Conservation (phyloP, 2,329 filamentous ascomycete species). For the Fusarium kyushuense region DNA sequence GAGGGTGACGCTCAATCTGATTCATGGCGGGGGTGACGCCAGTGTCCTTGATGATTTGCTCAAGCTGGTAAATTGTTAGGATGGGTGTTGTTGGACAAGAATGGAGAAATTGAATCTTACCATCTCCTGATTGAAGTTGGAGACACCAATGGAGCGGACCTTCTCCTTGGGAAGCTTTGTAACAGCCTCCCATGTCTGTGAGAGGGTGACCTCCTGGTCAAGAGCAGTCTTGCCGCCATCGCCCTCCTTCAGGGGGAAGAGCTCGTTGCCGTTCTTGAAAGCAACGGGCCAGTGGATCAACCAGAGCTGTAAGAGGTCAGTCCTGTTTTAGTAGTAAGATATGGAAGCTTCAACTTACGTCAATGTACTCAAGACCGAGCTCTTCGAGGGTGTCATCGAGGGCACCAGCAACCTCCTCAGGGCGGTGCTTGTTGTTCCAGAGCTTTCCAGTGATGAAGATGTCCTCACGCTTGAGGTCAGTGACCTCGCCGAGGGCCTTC, state of each 20-base stretch:
- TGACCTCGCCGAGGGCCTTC: conserved; percentile 59
- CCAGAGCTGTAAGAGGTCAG: conserved; percentile 58
- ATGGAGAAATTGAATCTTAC: conserved; percentile 38
- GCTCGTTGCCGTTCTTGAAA: conserved; percentile 55
- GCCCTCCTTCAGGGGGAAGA: conserved; percentile 59
- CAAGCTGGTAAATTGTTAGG: conserved; percentile 53
- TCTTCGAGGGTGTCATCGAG: conserved; percentile 67
- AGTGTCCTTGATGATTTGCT: conserved; percentile 67
- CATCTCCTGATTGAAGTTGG: conserved; percentile 75
- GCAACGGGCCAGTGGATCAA: conserved; percentile 73
- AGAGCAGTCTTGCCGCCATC: conserved; percentile 55
- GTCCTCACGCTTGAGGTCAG: conserved; percentile 65
- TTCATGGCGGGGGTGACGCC: conserved; percentile 72
- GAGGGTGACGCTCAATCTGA: conserved; percentile 77
- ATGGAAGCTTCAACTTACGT: conserved; percentile 52
- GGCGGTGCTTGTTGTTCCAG: conserved; percentile 70
- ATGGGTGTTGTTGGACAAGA: neutral
- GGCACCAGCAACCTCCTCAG: conserved; percentile 68
- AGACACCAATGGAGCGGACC: conserved; percentile 76
- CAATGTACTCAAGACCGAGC: conserved; percentile 68
- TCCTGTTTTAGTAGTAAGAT: neutral
- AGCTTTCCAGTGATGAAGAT: conserved; percentile 77
- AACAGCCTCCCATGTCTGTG: conserved; percentile 62
- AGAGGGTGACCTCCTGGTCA: conserved; percentile 57
- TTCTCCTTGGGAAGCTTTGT: conserved; percentile 71